Evolutionary conservation across 495 filamentous ascomycete genomes (phyloP), one percentile per base, ranked within the genome.

Genomic region (Neurospora sp.): DNA sequence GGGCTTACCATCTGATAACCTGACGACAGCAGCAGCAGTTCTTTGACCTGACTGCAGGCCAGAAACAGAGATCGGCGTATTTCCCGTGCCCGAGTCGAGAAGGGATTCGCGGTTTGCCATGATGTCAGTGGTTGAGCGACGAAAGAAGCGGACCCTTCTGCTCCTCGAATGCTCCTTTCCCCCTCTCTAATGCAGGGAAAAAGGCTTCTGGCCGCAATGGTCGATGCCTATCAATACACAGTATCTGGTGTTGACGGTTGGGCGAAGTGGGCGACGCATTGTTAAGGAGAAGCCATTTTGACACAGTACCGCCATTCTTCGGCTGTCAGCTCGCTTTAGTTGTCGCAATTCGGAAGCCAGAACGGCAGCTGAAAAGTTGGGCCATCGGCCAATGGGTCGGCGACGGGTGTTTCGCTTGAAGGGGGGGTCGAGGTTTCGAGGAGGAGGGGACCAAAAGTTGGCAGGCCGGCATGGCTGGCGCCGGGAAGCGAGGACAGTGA

Each of bases 51-150:
- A 31, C 60, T 39, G 20, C 49, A 18, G 40, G n/a, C 11, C 72
- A 49, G 41, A 42, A n/a, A 42, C 73, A 39, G 70, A 70, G 60
- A 74, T 72, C 60, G 69, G 69, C 73, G 16, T 42, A 73, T 16
- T 75, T 44, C 41, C 38, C 71, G 42, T 41, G 44, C 69, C 73
- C 72, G 37, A 39, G 62, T 35, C 5, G 46, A 60, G 39, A 73
- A 72, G 70, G 41, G 75, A 73, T 74, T 37, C 35, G 69, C 71
- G 39, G 12, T 14, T 72, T 69, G 49, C 71, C 70, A 79, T 79
- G 79, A 80, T 79, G 79, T 80, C 78, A 80, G 73, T 80, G 79
- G 79, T 75, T 71, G 73, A 66, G 12, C 54, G 37, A 74, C 70
- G 72, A 71, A 39, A 27, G 39, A 12, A 39, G 49, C 39, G 72